Evolutionary conservation across 176 grass and related monocot genomes (phyloP), one percentile per base, ranked within the genome.

Genomic region (Musa beccarii): DNA sequence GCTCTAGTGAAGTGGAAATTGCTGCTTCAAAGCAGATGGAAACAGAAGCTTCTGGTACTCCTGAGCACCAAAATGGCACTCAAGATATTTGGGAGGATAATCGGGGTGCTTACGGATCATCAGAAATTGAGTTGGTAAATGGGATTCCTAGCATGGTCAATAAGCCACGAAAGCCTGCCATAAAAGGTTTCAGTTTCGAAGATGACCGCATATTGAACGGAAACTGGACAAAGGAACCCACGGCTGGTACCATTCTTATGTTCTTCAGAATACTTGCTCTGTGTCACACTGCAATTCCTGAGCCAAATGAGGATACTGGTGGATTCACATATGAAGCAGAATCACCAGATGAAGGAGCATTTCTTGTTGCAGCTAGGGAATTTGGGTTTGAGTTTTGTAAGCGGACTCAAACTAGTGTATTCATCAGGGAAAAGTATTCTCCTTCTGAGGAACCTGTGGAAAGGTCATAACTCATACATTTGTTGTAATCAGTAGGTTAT

Each of bases 331-430:
- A 99, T 84, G 95, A 99, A 91, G 88, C 95, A 19, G 91, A 99
- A 82, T 99, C 95, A 80, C 95, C 95, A 83, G 95, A 94, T 74
- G 90, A 99, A 73, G 90, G 84, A 63, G 76, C 95, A 80, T 99
- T 99, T 85, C 91, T 99, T 76, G 86, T 99, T 79, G 95, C 95
- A 82, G 91, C 90, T 52, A 87, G 83, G 86, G 95, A 99, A 82
- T 99, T 99, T 87, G 91, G 91, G 50, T 99, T 99, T 84, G 95
- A 99, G 69, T 92, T 99, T 83, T 94, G 76, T 73, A 94, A 86
- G 81, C 87, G 95, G 81, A 94, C 90, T 51, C 95, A 99, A 74
- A 84, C 86, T 53, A 91, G 91, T 71, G 83, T 89, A 68, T 89
- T 94, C 64, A 2, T 99, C 59, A 81, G 76, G 78, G 91, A 94